These are phyloP conservation scores for Neurospora sp. DNA, from an alignment of 495 filamentous ascomycete species.

Conservation along the genomic window DNA sequence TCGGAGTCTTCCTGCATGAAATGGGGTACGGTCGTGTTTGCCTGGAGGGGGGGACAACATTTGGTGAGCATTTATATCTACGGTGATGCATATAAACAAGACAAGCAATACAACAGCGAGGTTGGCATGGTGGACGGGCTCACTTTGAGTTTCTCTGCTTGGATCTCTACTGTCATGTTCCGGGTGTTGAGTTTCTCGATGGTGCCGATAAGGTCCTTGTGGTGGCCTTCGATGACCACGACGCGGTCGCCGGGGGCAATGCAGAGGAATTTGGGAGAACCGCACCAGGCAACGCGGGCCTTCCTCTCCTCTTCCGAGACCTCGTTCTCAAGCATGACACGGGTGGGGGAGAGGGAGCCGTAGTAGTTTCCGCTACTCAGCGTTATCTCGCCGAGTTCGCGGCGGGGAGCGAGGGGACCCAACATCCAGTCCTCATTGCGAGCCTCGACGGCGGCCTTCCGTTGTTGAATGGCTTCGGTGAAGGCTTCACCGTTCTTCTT, in stretches of 20 bases:
- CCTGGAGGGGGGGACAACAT: slow-evolving; percentile 25
- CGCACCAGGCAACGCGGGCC: slow-evolving; percentile 32
- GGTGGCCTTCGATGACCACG: slow-evolving; percentile 61
- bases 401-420: slow-evolving; percentile 64
- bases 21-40: slow-evolving; percentile 47
- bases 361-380: slow-evolving; percentile 14
- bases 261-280: slow-evolving; percentile 49
- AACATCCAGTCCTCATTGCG: slow-evolving; percentile 61
- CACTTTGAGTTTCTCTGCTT: slow-evolving; percentile 57
- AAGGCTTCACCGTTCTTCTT: slow-evolving; percentile 1
- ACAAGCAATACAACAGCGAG: neutral
- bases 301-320: slow-evolving; percentile 13
- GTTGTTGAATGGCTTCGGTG: slow-evolving; percentile 7
- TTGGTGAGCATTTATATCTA: neutral
- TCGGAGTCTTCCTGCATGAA: slow-evolving; percentile 35
- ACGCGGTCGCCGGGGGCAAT: slow-evolving; percentile 66
- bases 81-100: neutral
- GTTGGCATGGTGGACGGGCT: slow-evolving; percentile 11
- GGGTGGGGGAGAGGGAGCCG: slow-evolving; percentile 15
- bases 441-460: slow-evolving; percentile 21
- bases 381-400: slow-evolving; percentile 48
- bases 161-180: slow-evolving; percentile 47
- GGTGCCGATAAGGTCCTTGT: slow-evolving; percentile 70
- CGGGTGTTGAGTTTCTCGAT: slow-evolving; percentile 37
- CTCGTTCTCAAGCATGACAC: slow-evolving; percentile 14